phyloP scores from a whole-genome alignment of 352 stramenopile species.

The Thalassiosira mediterranea region DNA sequence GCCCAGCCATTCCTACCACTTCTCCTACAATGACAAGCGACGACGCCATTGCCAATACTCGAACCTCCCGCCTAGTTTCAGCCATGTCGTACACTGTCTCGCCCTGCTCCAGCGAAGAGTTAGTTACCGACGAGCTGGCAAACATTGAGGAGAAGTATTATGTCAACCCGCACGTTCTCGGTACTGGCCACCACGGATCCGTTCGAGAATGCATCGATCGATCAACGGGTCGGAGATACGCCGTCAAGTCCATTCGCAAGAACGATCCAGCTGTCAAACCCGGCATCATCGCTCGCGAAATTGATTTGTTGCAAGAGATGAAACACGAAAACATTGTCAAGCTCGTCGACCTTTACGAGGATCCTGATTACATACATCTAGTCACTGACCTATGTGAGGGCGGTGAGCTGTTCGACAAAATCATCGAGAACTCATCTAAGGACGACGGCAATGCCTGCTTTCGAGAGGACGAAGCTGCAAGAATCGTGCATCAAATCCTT shows the following conservation, averaged over 20 bases:
- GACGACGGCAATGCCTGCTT: constrained; percentile 43
- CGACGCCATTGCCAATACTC: too few species aligned
- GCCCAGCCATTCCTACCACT: too few species aligned
- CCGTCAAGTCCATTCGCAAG: constrained; percentile 29
- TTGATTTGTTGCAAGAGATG: constrained; percentile 12
- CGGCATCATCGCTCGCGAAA: constrained; percentile 11
- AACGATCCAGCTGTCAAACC: constrained; percentile 2
- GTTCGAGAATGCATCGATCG: constrained; percentile 22
- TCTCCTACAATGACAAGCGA: too few species aligned
- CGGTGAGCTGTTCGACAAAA: constrained; percentile 43
- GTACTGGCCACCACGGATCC: constrained; percentile 9
- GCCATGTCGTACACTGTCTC: too few species aligned
- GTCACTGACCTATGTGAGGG: constrained; percentile 40
- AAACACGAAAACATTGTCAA: constrained; percentile 71
- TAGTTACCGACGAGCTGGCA: neutral
- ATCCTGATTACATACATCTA: constrained; percentile 85
- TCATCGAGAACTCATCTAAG: constrained; percentile 27
- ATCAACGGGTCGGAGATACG: neutral
- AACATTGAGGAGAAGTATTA: neutral
- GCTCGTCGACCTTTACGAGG: constrained; percentile 46
- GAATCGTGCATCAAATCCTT: constrained; percentile 87
- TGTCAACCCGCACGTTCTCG: neutral
- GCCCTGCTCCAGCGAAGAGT: neutral
- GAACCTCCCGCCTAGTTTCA: too few species aligned
- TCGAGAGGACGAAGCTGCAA: constrained; percentile 89